Evolutionary conservation across 148 eudicot genomes (phyloP).

Genomic region (Tetragonia tetragonoides): DNA sequence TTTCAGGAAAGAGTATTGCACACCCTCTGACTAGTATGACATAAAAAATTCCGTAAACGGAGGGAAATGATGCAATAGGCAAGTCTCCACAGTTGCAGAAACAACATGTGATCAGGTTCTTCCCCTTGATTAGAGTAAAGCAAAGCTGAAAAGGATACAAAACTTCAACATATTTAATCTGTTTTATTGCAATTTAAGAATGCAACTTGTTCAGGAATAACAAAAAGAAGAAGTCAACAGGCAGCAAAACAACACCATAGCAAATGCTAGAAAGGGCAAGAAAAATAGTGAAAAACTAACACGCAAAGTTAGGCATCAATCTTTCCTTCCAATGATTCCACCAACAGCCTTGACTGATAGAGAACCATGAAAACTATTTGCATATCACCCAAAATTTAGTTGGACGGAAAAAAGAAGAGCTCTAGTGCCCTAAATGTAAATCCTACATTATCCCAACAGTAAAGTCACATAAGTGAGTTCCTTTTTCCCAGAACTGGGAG

Average conservation of each 20-base stretch:
- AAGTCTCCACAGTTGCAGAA: neutral
- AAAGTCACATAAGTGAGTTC: slow-evolving; percentile 48
- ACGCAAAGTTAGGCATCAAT: slow-evolving; percentile 24
- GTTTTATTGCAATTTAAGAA: too few relatives aligned
- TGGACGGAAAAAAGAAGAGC: neutral
- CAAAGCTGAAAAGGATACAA: neutral
- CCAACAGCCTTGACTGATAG: slow-evolving; percentile 67
- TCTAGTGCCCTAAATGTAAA: neutral
- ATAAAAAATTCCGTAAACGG: neutral
- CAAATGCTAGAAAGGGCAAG: neutral
- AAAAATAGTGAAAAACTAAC: neutral
- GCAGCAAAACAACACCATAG: neutral
- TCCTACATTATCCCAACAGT: slow-evolving; percentile 1
- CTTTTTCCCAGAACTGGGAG: slow-evolving; percentile 71
- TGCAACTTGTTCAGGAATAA: too few relatives aligned
- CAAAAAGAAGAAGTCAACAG: neutral
- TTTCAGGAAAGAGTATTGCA: too few relatives aligned
- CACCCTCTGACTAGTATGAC: too few relatives aligned
- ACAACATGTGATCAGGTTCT: neutral
- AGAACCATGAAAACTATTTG: slow-evolving; percentile 65
- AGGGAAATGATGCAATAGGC: neutral
- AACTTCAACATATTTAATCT: neutral
- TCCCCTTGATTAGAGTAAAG: neutral
- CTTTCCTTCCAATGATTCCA: slow-evolving; percentile 91
- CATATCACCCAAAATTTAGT: slow-evolving; percentile 36